Conservation (phyloP, 345 rosid genomes). For the Syzygium grande region DNA sequence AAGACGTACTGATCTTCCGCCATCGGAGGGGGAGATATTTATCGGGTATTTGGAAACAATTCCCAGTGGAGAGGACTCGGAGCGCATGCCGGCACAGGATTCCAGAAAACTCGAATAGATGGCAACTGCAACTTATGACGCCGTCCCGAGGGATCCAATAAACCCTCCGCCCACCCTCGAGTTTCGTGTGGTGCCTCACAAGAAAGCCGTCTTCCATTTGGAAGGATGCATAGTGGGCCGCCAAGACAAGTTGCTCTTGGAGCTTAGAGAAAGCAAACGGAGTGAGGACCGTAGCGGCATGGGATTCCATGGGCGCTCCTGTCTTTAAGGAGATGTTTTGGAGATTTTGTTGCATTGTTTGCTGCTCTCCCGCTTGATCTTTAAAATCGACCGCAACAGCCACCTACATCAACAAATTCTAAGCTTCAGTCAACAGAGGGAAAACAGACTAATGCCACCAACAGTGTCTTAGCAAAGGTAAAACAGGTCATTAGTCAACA, state of each 20-base stretch:
- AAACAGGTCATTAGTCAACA: background rate
- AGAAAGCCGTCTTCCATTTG: conserved; percentile 78
- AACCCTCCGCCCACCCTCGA: conserved; percentile 88
- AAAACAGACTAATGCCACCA: background rate
- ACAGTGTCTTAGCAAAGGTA: background rate
- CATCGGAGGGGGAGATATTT: conserved; percentile 81
- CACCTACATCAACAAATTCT: conserved; percentile 34
- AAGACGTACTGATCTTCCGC: conserved; percentile 54
- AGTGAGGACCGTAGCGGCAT: conserved; percentile 79
- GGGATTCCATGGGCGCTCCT: conserved; percentile 94
- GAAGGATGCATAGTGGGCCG: conserved; percentile 92
- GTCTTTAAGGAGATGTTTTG: conserved; percentile 84
- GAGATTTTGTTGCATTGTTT: conserved; percentile 92
- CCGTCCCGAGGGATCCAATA: conserved; percentile 88
- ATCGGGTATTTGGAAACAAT: conserved; percentile 91
- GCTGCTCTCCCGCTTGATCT: conserved; percentile 97
- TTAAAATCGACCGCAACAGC: conserved; percentile 82
- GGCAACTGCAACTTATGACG: conserved; percentile 90
- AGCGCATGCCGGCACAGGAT: conserved; percentile 90
- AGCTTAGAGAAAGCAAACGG: conserved; percentile 95
- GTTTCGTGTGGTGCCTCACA: conserved; percentile 90
- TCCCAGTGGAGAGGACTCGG: conserved; percentile 83
- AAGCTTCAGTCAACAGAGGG: background rate
- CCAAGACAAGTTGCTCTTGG: conserved; percentile 93
- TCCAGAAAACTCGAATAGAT: conserved; percentile 92